Evolutionary conservation across 2,329 filamentous ascomycete genomes (phyloP), one percentile per base, ranked within the genome.

Genomic region (Shiraia bambusicola): DNA sequence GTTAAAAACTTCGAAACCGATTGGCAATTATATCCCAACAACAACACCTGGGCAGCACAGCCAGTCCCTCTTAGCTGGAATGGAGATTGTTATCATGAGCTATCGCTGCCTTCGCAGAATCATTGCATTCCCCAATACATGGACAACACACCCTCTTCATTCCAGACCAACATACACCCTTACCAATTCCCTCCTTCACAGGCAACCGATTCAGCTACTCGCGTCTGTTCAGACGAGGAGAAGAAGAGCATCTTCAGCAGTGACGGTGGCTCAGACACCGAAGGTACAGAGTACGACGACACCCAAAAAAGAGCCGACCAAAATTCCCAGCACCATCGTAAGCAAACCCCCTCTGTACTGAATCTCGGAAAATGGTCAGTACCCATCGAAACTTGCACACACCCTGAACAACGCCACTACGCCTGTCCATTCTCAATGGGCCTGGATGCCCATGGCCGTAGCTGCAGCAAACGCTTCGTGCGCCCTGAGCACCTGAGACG

Each of bases 401-500:
- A 38, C 13, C 32, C 33, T 11, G 44, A 47, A 3, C 32, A 25
- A 22, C 49, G 56, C 17, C 37, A 33, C 19, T 50, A 52, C 10
- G 11, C 26, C 6, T 59, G 56, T 25, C 16, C 31, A 6, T 16
- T 38, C 2, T 14, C 31, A 1, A 22, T 28, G 0, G 24, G 37
- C 10, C 2, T 33, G 3, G 32, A 30, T n/a, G 5, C 22, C n/a
- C 26, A 11, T 16, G 28, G 27, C 3, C 10, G 9, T 5, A 26
- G n/a, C 16, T 59, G 56, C 22, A 13, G 15, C 2, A 27, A 32
- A 12, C 24, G 37, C 2, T 60, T 58, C 14, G 28, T 38, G 14
- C 51, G 57, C 8, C 53, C 52, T 6, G 57, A 60, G 22, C 57
- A 60, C 28, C 42, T 57, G 25, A 47, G 55, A 22, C 49, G 57